A percentile compares a stretch with the other conserved stretches of the same genome.
These are phyloP conservation scores for Cryptococcus sp. DNA, from an alignment of 1,284 basidiomycete genomes.

Conservation along the genomic window DNA sequence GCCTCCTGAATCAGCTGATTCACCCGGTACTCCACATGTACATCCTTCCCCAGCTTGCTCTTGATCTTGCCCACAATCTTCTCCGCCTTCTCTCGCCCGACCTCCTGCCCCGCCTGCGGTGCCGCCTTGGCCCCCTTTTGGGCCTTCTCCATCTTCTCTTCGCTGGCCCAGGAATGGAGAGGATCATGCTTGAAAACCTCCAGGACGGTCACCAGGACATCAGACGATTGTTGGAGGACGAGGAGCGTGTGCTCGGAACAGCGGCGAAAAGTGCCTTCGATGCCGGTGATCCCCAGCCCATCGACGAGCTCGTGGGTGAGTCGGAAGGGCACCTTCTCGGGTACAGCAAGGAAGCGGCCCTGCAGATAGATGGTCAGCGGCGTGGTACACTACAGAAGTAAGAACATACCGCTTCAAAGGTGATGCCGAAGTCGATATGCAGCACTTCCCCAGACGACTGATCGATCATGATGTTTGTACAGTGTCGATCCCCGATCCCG, in stretches of 20 bases:
- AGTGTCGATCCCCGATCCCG: slow-evolving; percentile 89
- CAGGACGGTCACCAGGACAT: slow-evolving; percentile 87
- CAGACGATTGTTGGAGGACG: slow-evolving; percentile 78
- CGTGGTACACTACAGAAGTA: background rate
- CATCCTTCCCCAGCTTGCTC: slow-evolving; percentile 73
- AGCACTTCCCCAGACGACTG: slow-evolving; percentile 77
- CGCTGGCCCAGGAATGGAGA: slow-evolving; percentile 79
- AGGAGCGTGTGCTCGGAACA: slow-evolving; percentile 93
- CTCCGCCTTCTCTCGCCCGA: slow-evolving; percentile 82
- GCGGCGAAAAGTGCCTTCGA: slow-evolving; percentile 89
- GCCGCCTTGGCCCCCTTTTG: slow-evolving; percentile 26
- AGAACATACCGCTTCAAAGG: slow-evolving; percentile 79
- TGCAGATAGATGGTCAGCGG: slow-evolving; percentile 37
- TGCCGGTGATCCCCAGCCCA: slow-evolving; percentile 84
- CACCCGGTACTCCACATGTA: slow-evolving; percentile 89
- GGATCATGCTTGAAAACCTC: slow-evolving; percentile 98
- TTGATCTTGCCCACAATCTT: slow-evolving; percentile 75
- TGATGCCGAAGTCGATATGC: slow-evolving; percentile 94
- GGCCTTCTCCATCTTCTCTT: slow-evolving; percentile 55
- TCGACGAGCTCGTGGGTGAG: slow-evolving; percentile 92
- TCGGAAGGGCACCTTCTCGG: slow-evolving; percentile 91
- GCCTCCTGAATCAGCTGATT: slow-evolving; percentile 91
- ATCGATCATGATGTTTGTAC: slow-evolving; percentile 89
- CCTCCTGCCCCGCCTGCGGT: slow-evolving; percentile 15
- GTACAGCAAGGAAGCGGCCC: slow-evolving; percentile 77